Percentiles rank a stretch among this genome's conserved stretches.
phyloP scores from a whole-genome alignment of 371 early-diverging fungal species.

The Syncephalastrum monosporum region DNA sequence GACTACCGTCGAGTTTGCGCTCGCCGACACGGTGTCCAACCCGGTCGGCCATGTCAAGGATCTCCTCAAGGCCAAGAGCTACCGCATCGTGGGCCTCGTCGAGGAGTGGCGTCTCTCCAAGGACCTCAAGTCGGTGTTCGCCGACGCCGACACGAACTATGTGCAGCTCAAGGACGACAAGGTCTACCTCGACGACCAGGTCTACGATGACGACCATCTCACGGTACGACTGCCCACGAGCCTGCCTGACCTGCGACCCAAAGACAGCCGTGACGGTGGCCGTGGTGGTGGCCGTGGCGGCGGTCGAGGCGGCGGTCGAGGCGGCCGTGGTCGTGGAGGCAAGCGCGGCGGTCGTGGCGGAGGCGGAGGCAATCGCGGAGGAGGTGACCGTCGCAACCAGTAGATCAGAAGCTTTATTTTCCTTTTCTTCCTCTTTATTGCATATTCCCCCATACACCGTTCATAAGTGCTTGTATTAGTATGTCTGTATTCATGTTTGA shows the following conservation, averaged over 20 bases:
- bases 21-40: constrained; percentile 66
- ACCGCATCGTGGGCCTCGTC: constrained; percentile 21
- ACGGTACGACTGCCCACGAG: constrained; percentile 63
- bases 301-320: constrained; percentile 1
- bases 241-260: constrained; percentile 78
- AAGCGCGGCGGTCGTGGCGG: constrained; percentile 15
- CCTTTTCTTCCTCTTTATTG: background rate
- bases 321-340: constrained; percentile 14
- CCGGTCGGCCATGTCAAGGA: constrained; percentile 75
- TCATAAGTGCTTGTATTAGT: too few relatives aligned
- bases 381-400: constrained; percentile 10
- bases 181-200: constrained; percentile 47
- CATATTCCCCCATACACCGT: too few relatives aligned
- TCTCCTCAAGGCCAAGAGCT: constrained; percentile 44
- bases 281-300: constrained; percentile 6
- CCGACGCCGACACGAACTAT: constrained; percentile 72
- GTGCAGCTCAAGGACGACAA: constrained; percentile 54
- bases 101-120: constrained; percentile 79
- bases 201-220: constrained; percentile 66
- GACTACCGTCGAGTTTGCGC: constrained; percentile 71
- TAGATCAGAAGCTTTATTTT: background rate
- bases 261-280: constrained; percentile 19
- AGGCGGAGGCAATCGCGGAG: constrained; percentile 21
- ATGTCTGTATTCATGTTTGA: too few relatives aligned
- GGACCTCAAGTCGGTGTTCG: constrained; percentile 81